Base-by-base conservation (phyloP, 2,329 filamentous ascomycete genomes). In the Gremmenia infestans region DNA sequence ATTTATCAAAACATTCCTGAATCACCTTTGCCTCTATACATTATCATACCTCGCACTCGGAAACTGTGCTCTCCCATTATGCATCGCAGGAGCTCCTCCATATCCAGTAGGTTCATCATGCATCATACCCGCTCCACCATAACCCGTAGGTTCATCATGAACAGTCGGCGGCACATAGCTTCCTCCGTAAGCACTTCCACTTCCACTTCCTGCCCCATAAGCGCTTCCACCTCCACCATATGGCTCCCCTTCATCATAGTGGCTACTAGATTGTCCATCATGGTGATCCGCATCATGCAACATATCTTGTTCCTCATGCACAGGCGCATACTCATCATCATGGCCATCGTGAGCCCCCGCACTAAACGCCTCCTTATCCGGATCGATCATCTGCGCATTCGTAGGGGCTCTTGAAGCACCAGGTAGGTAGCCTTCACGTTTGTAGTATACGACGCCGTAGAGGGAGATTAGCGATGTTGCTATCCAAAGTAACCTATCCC, bases 281-380 rank as follows among this genome's bases (percentile, higher is more conserved):
- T 52, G 28, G 8, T 11, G 28, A 32, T 32, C 28, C 28, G 28
- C 28, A 32, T 32, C 28, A 32, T 32, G 28, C 8, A 32, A 11
- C 28, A 32, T 32, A 32, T 32, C 28, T 0, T 32, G 28, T 11
- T 32, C 28, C 28, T 9, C 28, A 1, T 32, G 43, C 23, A 53
- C 2, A 39, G 37, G 47, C 9, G 68, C 66, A 28, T 67, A 62
- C 4, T 66, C 62, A 48, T 69, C 46, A 28, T 68, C 66, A 28
- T 67, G 63, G 6, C 65, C 62, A 66, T 84, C 62, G 66, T 84
- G 80, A n/a, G 82, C 81, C 14, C 81, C 81, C 71, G 83, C 85
- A 55, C 82, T 85, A 72, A 87, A 87, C 57, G 83, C 83, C 28
- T 83, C 83, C 74, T 86, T 86, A 70, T 87, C 83, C 0, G 84